Evolutionary conservation across 768 basidiomycete species (phyloP).

Genomic region (Lentinula sp.): DNA sequence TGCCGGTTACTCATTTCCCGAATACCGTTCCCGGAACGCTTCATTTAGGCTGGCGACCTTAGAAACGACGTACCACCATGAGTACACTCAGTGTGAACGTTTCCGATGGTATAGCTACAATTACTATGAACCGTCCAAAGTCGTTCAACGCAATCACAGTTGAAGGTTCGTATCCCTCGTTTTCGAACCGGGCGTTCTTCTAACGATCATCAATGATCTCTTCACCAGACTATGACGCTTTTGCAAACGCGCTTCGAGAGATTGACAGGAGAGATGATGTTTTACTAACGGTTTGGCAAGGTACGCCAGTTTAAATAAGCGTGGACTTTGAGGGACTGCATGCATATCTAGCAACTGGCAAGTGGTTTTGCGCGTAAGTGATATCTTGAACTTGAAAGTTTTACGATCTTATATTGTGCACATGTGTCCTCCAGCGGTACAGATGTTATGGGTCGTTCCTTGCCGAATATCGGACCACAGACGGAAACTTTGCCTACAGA

Average conservation of each 20-base stretch:
- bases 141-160: slow-evolving; percentile 54
- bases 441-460: slow-evolving; percentile 34
- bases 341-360: slow-evolving; percentile 44
- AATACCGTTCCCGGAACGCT: background rate
- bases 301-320: slow-evolving; percentile 20
- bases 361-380: slow-evolving; percentile 70
- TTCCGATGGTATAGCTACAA: slow-evolving; percentile 57
- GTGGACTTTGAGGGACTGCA: background rate
- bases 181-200: background rate
- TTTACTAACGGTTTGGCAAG: slow-evolving; percentile 63
- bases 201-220: background rate
- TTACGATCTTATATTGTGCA: background rate
- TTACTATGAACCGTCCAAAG: slow-evolving; percentile 57
- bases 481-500: slow-evolving; percentile 7
- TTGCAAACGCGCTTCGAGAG: slow-evolving; percentile 51
- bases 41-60: background rate
- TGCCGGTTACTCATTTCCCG: background rate
- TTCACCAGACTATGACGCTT: slow-evolving; percentile 50
- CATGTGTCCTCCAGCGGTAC: slow-evolving; percentile 41
- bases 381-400: background rate
- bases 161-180: slow-evolving; percentile 28
- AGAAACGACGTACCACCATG: background rate
- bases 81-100: slow-evolving; percentile 42
- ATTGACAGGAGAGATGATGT: slow-evolving; percentile 59
- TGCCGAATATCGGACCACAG: slow-evolving; percentile 4